A percentile compares a stretch with the other conserved stretches of the same genome.
These are phyloP conservation scores for Apodospora peruviana DNA, from an alignment of 495 filamentous ascomycete species.

Conservation along the genomic window DNA sequence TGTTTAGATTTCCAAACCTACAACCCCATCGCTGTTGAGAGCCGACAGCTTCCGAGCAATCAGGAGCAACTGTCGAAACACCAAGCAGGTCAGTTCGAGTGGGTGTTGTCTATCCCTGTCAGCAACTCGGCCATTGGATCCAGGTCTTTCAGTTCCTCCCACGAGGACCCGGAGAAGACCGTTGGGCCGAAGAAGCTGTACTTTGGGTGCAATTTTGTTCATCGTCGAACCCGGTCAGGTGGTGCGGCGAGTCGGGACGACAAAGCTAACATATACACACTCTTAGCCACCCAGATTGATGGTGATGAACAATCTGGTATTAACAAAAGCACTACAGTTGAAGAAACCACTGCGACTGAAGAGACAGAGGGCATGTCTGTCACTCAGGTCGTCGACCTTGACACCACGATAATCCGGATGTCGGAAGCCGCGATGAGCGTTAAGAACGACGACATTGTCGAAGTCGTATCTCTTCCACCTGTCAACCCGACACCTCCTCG, in stretches of 20 bases:
- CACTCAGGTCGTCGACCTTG: constrained; percentile 3
- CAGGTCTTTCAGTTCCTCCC: constrained; percentile 9
- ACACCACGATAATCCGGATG: constrained; percentile 11
- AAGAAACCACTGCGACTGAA: constrained; percentile 2
- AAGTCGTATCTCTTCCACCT: constrained; percentile 29
- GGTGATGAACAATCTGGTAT: constrained; percentile 14
- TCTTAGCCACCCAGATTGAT: constrained; percentile 29
- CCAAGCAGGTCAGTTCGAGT: constrained; percentile 47
- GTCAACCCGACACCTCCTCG: constrained; percentile 41
- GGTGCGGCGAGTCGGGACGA: not conserved
- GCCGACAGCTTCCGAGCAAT: constrained; percentile 26
- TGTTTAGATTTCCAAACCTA: constrained; percentile 2
- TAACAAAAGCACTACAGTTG: not conserved
- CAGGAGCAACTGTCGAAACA: constrained; percentile 41
- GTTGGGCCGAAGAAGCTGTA: constrained; percentile 24
- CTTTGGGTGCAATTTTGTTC: constrained; percentile 44
- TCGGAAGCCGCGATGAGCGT: constrained; percentile 3
- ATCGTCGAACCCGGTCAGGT: constrained; percentile 16
- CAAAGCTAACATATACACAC: constrained; percentile 23
- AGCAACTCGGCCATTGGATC: constrained; percentile 9
- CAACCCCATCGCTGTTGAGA: constrained; percentile 28
- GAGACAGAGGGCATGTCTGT: constrained; percentile 9
- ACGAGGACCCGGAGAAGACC: constrained; percentile 9
- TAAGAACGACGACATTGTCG: constrained; percentile 30
- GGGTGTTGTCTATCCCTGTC: constrained; percentile 33